These are phyloP conservation scores for Thelonectria blattea DNA, from an alignment of 2,329 filamentous ascomycete species.

Conservation along the genomic window DNA sequence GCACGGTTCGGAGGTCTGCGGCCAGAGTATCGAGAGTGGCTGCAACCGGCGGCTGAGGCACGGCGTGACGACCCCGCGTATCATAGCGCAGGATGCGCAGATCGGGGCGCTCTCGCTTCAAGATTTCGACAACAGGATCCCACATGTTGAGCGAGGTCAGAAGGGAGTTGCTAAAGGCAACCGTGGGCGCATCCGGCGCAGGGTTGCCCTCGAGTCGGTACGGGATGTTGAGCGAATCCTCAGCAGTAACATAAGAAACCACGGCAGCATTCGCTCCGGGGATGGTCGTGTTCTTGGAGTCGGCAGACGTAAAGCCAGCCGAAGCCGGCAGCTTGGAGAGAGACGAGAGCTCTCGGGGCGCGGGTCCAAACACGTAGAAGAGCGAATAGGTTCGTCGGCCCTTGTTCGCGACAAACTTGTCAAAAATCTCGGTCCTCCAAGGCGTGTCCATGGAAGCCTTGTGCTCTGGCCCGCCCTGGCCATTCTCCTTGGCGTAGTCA, in stretches of 20 bases:
- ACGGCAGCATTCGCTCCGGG: slow-evolving; percentile 61
- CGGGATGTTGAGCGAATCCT: slow-evolving; percentile 71
- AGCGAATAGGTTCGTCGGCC: slow-evolving; percentile 69
- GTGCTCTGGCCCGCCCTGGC: slow-evolving; percentile 68
- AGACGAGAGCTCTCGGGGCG: slow-evolving; percentile 69
- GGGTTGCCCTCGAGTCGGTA: slow-evolving; percentile 79
- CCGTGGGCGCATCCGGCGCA: slow-evolving; percentile 69
- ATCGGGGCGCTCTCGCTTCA: slow-evolving; percentile 64
- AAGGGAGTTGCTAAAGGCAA: slow-evolving; percentile 82
- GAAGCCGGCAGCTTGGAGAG: slow-evolving; percentile 56
- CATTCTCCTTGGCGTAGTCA: slow-evolving; percentile 73
- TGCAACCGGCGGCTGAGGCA: slow-evolving; percentile 54
- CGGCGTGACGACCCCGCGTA: slow-evolving; percentile 69
- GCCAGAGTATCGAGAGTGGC: slow-evolving; percentile 70
- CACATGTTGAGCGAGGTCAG: slow-evolving; percentile 81
- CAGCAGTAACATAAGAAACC: slow-evolving; percentile 70
- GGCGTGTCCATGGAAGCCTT: slow-evolving; percentile 67
- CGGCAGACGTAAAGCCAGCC: slow-evolving; percentile 59
- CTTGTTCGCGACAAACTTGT: slow-evolving; percentile 62
- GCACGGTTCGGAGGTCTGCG: slow-evolving; percentile 68
- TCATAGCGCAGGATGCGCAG: slow-evolving; percentile 81
- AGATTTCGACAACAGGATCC: slow-evolving; percentile 72
- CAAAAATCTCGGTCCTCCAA: slow-evolving; percentile 65
- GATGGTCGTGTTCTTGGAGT: slow-evolving; percentile 61
- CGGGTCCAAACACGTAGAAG: slow-evolving; percentile 81